phyloP scores from a whole-genome alignment of 192 early-diverging fungal genomes.

The Cladochytrium replicatum region DNA sequence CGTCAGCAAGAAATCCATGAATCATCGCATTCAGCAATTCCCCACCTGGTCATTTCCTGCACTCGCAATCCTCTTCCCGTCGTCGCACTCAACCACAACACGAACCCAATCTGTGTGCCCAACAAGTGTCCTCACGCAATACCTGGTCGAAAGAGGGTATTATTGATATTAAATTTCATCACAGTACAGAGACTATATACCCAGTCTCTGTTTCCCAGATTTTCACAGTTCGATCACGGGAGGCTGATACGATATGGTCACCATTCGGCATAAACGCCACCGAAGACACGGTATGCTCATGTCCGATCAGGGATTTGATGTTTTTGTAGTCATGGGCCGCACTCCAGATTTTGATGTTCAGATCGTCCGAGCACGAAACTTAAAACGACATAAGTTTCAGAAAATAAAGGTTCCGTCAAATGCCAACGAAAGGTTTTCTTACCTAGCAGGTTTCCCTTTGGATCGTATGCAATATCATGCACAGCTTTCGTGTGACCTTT shows the following conservation, averaged over 20 bases:
- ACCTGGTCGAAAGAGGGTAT: constrained; percentile 36
- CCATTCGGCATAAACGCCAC: constrained; percentile 64
- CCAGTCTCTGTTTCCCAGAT: constrained; percentile 80
- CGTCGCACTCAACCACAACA: constrained; percentile 52
- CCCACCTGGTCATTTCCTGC: constrained; percentile 77
- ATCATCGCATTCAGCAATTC: not conserved
- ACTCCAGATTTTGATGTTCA: constrained; percentile 90
- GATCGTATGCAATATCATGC: constrained; percentile 77
- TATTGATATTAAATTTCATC: no score
- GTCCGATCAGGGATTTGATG: constrained; percentile 76
- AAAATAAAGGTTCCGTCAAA: not conserved
- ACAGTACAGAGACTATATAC: no score
- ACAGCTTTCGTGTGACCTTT: constrained; percentile 95
- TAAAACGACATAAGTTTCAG: not conserved
- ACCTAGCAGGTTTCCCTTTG: constrained; percentile 74
- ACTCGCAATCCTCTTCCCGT: constrained; percentile 63
- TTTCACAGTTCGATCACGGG: constrained; percentile 83
- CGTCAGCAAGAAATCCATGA: not conserved
- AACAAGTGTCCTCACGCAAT: constrained; percentile 65
- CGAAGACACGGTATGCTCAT: constrained; percentile 86
- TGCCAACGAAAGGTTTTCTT: constrained; percentile 7
- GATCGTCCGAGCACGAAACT: constrained; percentile 85
- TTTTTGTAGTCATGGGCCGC: constrained; percentile 72
- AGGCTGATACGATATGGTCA: constrained; percentile 77
- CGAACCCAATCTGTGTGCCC: constrained; percentile 91